Evolutionary conservation across 192 early-diverging fungal species (phyloP).

Genomic region (Phycomyces blakesleeanus): DNA sequence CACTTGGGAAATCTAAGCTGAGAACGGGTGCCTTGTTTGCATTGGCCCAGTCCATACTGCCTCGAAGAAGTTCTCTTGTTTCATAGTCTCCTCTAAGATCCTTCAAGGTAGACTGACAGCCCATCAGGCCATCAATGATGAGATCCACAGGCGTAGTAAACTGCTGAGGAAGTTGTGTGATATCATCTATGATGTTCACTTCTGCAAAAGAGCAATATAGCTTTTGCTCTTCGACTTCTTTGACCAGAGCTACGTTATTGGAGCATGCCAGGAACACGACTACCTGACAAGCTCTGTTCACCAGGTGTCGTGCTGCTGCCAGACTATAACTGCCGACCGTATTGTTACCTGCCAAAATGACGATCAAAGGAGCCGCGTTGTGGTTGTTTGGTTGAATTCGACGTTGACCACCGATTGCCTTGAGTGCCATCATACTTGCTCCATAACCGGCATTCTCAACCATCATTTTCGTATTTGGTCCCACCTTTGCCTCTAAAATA

Average conservation of each 20-base stretch:
- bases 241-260: constrained; percentile 38
- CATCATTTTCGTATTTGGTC: constrained; percentile 66
- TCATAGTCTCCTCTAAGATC: constrained; percentile 15
- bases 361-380: constrained; percentile 66
- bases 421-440: constrained; percentile 66
- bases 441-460: constrained; percentile 79
- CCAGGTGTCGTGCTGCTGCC: constrained; percentile 68
- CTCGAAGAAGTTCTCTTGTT: constrained; percentile 31
- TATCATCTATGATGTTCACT: constrained; percentile 28
- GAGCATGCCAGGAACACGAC: constrained; percentile 44
- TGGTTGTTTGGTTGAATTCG: constrained; percentile 77
- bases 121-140: constrained; percentile 72
- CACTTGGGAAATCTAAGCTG: constrained; percentile 71
- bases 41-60: constrained; percentile 74
- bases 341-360: constrained; percentile 75
- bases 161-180: constrained; percentile 44
- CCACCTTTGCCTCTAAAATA: constrained; percentile 48
- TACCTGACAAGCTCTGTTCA: constrained; percentile 74
- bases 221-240: constrained; percentile 11
- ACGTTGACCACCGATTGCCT: constrained; percentile 68
- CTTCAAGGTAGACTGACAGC: constrained; percentile 15
- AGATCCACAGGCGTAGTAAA: constrained; percentile 57
- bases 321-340: constrained; percentile 68
- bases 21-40: constrained; percentile 63
- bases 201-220: constrained; percentile 35